These are phyloP conservation scores for Vaccinium myrtillus DNA, from an alignment of 148 eudicot genomes.

Conservation along the genomic window DNA sequence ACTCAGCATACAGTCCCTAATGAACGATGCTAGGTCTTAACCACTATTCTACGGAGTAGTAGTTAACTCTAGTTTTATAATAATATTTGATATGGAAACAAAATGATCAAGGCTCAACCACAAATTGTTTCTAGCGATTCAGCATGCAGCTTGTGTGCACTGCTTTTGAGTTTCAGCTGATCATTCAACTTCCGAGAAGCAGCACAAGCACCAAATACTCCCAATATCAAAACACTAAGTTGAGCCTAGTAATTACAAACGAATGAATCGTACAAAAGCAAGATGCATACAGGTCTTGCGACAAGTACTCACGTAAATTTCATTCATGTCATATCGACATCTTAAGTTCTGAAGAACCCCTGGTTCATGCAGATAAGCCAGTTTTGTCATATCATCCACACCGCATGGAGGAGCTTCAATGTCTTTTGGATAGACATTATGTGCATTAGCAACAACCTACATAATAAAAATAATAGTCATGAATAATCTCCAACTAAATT, in stretches of 20 bases:
- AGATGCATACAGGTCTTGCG: background rate
- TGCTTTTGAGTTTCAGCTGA: background rate
- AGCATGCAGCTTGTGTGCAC: background rate
- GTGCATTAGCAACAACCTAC: slow-evolving; percentile 45
- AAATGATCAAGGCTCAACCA: background rate
- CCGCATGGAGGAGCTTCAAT: slow-evolving; percentile 64
- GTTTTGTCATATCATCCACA: slow-evolving; percentile 76
- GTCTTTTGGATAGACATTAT: slow-evolving; percentile 56
- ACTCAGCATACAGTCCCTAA: background rate
- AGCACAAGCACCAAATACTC: background rate
- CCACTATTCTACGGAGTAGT: background rate
- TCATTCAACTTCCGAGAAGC: background rate
- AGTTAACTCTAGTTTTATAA: background rate
- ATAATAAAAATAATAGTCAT: slow-evolving; percentile 12
- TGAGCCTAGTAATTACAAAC: background rate
- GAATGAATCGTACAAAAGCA: background rate
- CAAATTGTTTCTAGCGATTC: background rate
- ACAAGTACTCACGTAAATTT: slow-evolving; percentile 53
- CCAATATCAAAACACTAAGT: background rate
- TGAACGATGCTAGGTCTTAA: background rate
- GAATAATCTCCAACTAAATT: background rate
- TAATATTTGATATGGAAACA: background rate
- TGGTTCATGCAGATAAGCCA: slow-evolving; percentile 77
- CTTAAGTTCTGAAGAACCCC: slow-evolving; percentile 70
- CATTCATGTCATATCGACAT: slow-evolving; percentile 61